Conservation (phyloP, 371 early-diverging fungal species). For the Conidiobolus incongruus region DNA sequence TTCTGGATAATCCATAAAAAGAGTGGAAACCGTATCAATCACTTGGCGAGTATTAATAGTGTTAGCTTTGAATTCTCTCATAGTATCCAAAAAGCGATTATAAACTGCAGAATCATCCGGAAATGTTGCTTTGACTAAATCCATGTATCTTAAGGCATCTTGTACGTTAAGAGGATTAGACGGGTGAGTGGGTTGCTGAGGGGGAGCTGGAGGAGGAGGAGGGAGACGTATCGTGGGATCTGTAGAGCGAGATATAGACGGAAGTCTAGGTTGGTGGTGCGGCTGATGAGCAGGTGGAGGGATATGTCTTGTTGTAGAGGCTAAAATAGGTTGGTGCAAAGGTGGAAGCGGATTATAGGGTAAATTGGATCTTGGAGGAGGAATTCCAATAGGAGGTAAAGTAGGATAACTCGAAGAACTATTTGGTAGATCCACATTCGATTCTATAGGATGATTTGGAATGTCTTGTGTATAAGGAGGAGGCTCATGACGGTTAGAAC, state of each 20-base stretch:
- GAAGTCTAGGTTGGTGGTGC: too few relatives aligned
- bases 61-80: constrained; percentile 99
- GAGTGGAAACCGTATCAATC: constrained; percentile 82
- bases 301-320: not conserved
- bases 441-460: too few relatives aligned
- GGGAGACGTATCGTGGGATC: too few relatives aligned
- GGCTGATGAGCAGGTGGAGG: too few relatives aligned
- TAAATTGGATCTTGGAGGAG: not conserved
- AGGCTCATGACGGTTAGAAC: too few relatives aligned
- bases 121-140: constrained; percentile 91
- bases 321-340: not conserved
- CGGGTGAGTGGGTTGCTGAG: not conserved
- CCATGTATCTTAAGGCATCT: constrained; percentile 95
- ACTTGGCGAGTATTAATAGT: constrained; percentile 96
- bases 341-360: not conserved
- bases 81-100: constrained; percentile 94
- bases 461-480: too few relatives aligned
- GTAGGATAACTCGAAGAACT: too few relatives aligned
- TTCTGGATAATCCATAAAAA: constrained; percentile 83
- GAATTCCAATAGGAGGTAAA: not conserved
- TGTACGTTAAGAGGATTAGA: constrained; percentile 22
- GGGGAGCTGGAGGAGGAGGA: not conserved
- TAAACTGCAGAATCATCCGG: constrained; percentile 85
- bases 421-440: too few relatives aligned
- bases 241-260: too few relatives aligned